A percentile compares a stretch with the other conserved stretches of the same genome.
Evolutionary conservation across 768 basidiomycete genomes (phyloP).

Genomic region (Grammothele lineata): DNA sequence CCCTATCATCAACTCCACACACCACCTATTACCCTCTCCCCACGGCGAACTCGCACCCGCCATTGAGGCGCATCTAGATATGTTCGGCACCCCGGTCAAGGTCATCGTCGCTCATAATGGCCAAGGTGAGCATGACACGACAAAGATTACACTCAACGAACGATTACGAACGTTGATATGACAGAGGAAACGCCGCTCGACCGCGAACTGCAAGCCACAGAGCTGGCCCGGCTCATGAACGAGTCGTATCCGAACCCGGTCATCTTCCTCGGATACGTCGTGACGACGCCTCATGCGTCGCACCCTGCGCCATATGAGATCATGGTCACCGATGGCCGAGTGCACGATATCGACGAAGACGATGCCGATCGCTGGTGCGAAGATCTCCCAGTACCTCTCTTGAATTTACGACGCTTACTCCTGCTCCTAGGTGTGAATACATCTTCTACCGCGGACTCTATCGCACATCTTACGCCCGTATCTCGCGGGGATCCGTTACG

Average conservation of each 20-base stretch:
- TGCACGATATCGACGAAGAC: slow-evolving; percentile 76
- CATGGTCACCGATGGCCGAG: slow-evolving; percentile 68
- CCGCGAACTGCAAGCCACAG: slow-evolving; percentile 78
- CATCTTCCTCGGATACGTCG: slow-evolving; percentile 79
- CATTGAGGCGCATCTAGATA: slow-evolving; percentile 79
- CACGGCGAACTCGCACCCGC: slow-evolving; percentile 84
- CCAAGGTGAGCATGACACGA: slow-evolving; percentile 69
- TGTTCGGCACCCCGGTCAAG: slow-evolving; percentile 72
- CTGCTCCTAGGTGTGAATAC: slow-evolving; percentile 73
- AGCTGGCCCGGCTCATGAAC: slow-evolving; percentile 76
- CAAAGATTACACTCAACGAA: too few species aligned
- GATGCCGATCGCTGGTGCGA: slow-evolving; percentile 71
- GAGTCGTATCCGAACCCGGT: slow-evolving; percentile 65
- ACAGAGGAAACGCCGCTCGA: slow-evolving; percentile 90
- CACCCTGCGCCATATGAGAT: slow-evolving; percentile 74
- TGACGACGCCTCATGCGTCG: slow-evolving; percentile 59
- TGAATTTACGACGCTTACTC: not conserved
- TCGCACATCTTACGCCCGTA: slow-evolving; percentile 75
- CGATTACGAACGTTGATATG: not conserved
- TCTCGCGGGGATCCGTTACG: slow-evolving; percentile 80
- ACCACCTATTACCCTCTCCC: slow-evolving; percentile 86
- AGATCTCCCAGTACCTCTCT: slow-evolving; percentile 11
- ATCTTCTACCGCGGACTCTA: slow-evolving; percentile 81
- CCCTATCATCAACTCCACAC: slow-evolving; percentile 82
- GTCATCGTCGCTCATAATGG: slow-evolving; percentile 92